Base-by-base conservation (phyloP, 2,329 filamentous ascomycete genomes). In the Kalaharituber pfeilii region DNA sequence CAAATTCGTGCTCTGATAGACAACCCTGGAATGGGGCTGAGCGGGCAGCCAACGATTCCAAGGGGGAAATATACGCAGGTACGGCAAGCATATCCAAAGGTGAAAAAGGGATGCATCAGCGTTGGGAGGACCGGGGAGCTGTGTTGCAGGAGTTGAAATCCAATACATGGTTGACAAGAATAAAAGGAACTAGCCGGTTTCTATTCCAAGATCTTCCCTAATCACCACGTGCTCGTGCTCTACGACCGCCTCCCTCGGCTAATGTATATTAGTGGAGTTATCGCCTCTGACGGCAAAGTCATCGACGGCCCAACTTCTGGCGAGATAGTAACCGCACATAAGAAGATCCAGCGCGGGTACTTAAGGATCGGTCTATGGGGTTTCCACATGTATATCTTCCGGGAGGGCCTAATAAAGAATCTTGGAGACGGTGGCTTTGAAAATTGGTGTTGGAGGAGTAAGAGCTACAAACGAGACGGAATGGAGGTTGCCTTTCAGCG, bases 31-130 rank as follows among this genome's bases (percentile, higher is more conserved):
- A 24, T 9, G 1, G 49, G 49, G 8, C 22, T 55, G 11, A 42
- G 28, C 36, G 49, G 49, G 7, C 53, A 55, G 30, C 53, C 49
- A 7, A 52, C 53, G 5, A 55, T 55, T 45, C 49, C 49, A 7
- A 50, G 53, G 18, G 49, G n/a, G 18, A n/a, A 52, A n/a, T 55
- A 26, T 18, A 55, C 53, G 2, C 49, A 30, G 15, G 42, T 47
- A 47, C 22, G 42, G 13, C 20, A n/a, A n/a, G n/a, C n/a, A n/a
- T n/a, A n/a, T n/a, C n/a, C n/a, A n/a, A n/a, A n/a, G n/a, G n/a
- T n/a, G n/a, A n/a, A n/a, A n/a, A n/a, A n/a, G n/a, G n/a, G n/a
- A n/a, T n/a, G n/a, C n/a, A n/a, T n/a, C n/a, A n/a, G n/a, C n/a
- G n/a, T n/a, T n/a, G n/a, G n/a, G n/a, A n/a, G n/a, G n/a, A n/a